These are phyloP conservation scores for Larix sibirica DNA, from an alignment of 83 land plant species.

Conservation along the genomic window DNA sequence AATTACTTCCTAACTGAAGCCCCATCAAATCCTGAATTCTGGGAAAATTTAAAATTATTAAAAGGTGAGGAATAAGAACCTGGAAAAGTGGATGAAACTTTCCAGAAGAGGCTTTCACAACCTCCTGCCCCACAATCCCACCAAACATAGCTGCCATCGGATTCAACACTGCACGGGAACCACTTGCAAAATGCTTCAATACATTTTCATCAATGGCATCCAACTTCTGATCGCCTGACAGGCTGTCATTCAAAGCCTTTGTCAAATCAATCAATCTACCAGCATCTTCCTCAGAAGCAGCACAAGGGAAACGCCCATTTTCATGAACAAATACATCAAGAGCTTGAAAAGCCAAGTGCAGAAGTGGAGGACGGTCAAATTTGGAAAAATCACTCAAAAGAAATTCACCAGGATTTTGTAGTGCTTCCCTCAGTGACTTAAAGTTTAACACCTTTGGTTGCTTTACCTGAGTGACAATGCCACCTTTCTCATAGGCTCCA, in stretches of 20 bases:
- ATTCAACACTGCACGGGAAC: slow-evolving; percentile 85
- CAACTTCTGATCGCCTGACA: slow-evolving; percentile 50
- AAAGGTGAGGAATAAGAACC: slow-evolving; percentile 32
- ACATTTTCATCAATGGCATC: slow-evolving; percentile 67
- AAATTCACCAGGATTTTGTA: slow-evolving; percentile 82
- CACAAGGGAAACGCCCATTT: slow-evolving; percentile 67
- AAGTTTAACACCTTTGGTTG: slow-evolving; percentile 80
- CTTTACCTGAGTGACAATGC: slow-evolving; percentile 97
- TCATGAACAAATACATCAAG: slow-evolving; percentile 65
- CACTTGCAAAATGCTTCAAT: slow-evolving; percentile 76
- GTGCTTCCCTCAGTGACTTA: slow-evolving; percentile 70
- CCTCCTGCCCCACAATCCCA: slow-evolving; percentile 94
- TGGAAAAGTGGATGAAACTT: slow-evolving; percentile 92
- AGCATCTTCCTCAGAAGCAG: slow-evolving; percentile 83
- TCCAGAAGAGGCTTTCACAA: slow-evolving; percentile 92
- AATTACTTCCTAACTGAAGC: no score
- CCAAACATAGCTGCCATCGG: slow-evolving; percentile 99
- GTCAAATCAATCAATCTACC: slow-evolving; percentile 43
- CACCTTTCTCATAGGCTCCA: slow-evolving; percentile 76
- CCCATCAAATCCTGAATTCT: not conserved
- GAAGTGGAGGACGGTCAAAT: slow-evolving; percentile 88
- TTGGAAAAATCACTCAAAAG: slow-evolving; percentile 90
- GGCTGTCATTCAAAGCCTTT: slow-evolving; percentile 49
- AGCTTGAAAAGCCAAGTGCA: slow-evolving; percentile 93
- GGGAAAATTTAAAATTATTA: no score